These are phyloP conservation scores for Huntiella bhutanensis DNA, from an alignment of 2,329 filamentous ascomycete species.

Conservation along the genomic window DNA sequence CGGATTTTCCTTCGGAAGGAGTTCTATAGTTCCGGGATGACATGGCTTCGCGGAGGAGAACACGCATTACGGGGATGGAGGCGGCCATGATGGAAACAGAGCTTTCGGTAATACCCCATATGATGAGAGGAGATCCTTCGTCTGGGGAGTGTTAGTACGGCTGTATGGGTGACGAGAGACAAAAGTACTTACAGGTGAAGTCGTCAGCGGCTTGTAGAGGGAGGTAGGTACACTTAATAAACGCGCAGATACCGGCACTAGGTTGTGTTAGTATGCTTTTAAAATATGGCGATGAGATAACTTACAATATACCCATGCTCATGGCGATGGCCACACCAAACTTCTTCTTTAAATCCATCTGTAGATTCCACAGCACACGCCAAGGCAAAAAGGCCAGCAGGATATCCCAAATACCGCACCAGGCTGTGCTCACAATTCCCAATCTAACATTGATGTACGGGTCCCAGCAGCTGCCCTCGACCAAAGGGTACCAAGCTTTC, in stretches of 20 bases:
- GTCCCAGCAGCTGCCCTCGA: slow-evolving; percentile 15
- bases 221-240: slow-evolving; percentile 5
- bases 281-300: background rate
- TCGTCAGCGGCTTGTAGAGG: slow-evolving; percentile 2
- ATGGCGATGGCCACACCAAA: slow-evolving; percentile 15
- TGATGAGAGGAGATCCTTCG: slow-evolving; percentile 8
- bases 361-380: slow-evolving; percentile 15
- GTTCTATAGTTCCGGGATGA: slow-evolving; percentile 3
- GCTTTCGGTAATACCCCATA: slow-evolving; percentile 12
- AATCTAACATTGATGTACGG: slow-evolving; percentile 7
- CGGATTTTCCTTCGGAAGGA: no score
- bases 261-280: background rate
- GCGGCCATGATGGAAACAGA: slow-evolving; percentile 13
- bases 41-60: slow-evolving; percentile 12
- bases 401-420: slow-evolving; percentile 14
- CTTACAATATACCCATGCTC: slow-evolving; percentile 17
- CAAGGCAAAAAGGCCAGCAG: slow-evolving; percentile 14
- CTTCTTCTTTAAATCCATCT: slow-evolving; percentile 16
- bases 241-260: slow-evolving; percentile 9
- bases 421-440: slow-evolving; percentile 8
- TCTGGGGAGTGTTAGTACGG: background rate
- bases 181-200: slow-evolving; percentile 6
- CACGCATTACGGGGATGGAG: slow-evolving; percentile 5
- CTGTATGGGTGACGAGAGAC: background rate
- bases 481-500: slow-evolving; percentile 14